Evolutionary conservation across 2,329 filamentous ascomycete species (phyloP).

Genomic region (Exophiala xenobiotica): DNA sequence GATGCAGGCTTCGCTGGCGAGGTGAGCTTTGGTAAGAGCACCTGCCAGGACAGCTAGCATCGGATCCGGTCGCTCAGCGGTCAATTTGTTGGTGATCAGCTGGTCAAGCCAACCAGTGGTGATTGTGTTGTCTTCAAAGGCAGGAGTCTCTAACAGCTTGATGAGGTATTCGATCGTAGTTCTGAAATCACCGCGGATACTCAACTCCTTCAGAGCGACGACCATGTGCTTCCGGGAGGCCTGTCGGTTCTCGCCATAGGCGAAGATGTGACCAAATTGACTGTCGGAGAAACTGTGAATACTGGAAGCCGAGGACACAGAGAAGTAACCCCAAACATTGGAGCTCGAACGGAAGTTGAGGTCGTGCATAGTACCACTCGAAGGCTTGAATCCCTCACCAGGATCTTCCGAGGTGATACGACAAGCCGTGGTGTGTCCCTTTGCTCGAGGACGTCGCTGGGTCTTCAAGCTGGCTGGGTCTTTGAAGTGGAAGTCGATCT

Average conservation of each 20-base stretch:
- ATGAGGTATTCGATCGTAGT: slow-evolving; percentile 99
- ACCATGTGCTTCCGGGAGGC: slow-evolving; percentile 99
- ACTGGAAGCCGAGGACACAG: slow-evolving; percentile 90
- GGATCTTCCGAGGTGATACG: slow-evolving; percentile 99
- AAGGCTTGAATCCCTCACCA: slow-evolving; percentile 98
- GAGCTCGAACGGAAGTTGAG: slow-evolving; percentile 98
- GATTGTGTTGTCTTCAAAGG: slow-evolving; percentile 98
- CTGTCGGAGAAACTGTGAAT: slow-evolving; percentile 99
- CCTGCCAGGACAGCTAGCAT: slow-evolving; percentile 94
- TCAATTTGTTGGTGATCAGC: slow-evolving; percentile 96
- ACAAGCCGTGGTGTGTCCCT: slow-evolving; percentile 96
- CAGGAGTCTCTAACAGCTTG: slow-evolving; percentile 96
- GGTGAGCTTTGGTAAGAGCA: slow-evolving; percentile 90
- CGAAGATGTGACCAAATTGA: slow-evolving; percentile 99
- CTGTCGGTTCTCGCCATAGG: slow-evolving; percentile 94
- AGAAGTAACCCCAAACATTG: slow-evolving; percentile 99
- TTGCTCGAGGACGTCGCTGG: slow-evolving; percentile 86
- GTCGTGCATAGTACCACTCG: slow-evolving; percentile 97
- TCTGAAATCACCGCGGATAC: slow-evolving; percentile 98
- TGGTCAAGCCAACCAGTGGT: slow-evolving; percentile 98
- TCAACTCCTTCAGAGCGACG: slow-evolving; percentile 94
- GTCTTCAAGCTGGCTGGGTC: slow-evolving; percentile 77
- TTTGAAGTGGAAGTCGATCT: slow-evolving; percentile 97
- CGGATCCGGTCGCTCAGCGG: slow-evolving; percentile 89
- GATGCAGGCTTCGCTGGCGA: slow-evolving; percentile 87